Percentiles rank a stretch among this genome's conserved stretches.
Conservation (phyloP, 2,329 filamentous ascomycete genomes). For the Pseudophaeomoniella oleicola region DNA sequence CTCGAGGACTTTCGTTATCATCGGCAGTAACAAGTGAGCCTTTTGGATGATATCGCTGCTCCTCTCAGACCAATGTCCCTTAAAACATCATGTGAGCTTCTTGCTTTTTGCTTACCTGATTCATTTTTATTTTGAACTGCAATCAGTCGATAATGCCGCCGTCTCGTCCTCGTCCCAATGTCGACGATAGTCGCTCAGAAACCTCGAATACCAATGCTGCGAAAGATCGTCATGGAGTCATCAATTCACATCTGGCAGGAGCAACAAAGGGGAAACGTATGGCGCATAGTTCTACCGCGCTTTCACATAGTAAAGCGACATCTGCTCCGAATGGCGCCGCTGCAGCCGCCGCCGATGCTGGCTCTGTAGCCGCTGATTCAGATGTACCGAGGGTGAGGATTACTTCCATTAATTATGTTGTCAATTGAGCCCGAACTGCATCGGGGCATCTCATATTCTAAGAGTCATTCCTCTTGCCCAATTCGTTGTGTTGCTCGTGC, state of each 20-base stretch:
- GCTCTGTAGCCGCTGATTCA: conserved; percentile 6
- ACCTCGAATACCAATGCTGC: conserved; percentile 29
- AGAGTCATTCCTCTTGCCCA: too few relatives aligned
- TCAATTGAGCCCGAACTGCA: not conserved
- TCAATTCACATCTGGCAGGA: conserved; percentile 12
- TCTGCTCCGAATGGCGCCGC: conserved; percentile 9
- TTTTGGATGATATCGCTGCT: too few relatives aligned
- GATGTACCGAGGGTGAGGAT: too few relatives aligned
- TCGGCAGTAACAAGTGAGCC: too few relatives aligned
- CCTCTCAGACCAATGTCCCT: not conserved
- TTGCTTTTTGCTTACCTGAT: not conserved
- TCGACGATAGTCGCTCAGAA: conserved; percentile 33
- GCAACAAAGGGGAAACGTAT: conserved; percentile 19
- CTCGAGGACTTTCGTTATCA: too few relatives aligned
- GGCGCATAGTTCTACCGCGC: conserved; percentile 7
- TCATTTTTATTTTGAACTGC: not conserved
- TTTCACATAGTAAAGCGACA: too few relatives aligned
- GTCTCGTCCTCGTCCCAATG: conserved; percentile 26
- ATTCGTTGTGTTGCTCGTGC: too few relatives aligned
- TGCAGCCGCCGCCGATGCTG: conserved; percentile 13
- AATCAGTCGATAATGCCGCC: conserved; percentile 23
- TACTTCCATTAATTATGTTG: too few relatives aligned
- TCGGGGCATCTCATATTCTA: too few relatives aligned
- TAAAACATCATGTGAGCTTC: not conserved
- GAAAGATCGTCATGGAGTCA: conserved; percentile 7